Evolutionary conservation across 179 eudicot species (phyloP).

Genomic region (Actinidia arguta): DNA sequence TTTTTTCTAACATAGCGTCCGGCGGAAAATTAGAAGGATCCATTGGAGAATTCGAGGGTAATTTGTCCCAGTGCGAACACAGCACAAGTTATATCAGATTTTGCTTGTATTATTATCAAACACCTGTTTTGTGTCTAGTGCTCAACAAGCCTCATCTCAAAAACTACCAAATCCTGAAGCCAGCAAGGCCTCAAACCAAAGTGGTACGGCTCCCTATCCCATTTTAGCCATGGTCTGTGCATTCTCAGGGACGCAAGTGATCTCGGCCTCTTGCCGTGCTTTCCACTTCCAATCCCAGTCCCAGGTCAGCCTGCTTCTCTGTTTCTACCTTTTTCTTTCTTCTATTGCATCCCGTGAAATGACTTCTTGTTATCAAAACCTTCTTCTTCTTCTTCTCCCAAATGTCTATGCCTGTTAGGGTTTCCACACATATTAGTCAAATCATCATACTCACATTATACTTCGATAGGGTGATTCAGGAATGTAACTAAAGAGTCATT

Average conservation of each 20-base stretch:
- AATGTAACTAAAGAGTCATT: no score
- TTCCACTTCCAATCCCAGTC: neutral
- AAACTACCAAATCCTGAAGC: neutral
- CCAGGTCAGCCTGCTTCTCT: neutral
- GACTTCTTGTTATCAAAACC: neutral
- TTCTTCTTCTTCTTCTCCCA: neutral
- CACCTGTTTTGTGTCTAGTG: no score
- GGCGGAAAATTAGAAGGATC: no score
- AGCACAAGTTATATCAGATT: no score
- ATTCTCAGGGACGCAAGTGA: conserved; percentile 7
- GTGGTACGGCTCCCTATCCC: neutral
- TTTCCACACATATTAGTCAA: no score
- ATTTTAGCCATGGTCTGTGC: neutral
- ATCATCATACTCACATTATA: no score
- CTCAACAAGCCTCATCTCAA: neutral
- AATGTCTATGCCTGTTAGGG: no score
- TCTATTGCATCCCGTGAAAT: neutral
- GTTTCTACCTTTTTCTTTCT: neutral
- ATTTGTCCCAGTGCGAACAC: no score
- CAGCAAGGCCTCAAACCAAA: neutral
- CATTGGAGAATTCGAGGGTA: no score
- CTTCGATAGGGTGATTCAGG: no score
- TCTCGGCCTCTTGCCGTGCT: conserved; percentile 12
- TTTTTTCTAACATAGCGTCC: no score
- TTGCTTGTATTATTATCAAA: no score